These are phyloP conservation scores for Bryoglossum gracile DNA, from an alignment of 495 filamentous ascomycete genomes.

Conservation along the genomic window DNA sequence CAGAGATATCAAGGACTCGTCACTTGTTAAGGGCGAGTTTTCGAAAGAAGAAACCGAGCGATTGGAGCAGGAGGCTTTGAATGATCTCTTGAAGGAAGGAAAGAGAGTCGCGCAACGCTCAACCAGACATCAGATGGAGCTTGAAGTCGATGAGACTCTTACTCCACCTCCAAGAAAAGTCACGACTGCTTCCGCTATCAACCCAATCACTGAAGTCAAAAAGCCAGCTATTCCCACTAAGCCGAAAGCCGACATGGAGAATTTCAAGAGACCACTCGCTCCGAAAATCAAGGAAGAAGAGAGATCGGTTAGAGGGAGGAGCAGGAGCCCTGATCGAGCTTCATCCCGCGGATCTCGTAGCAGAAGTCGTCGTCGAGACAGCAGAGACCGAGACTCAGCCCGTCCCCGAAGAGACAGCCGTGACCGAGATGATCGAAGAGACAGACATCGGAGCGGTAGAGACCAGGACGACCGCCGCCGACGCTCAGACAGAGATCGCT, in stretches of 20 bases:
- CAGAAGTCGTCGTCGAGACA: slow-evolving; percentile 17
- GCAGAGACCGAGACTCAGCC: slow-evolving; percentile 14
- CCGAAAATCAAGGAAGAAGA: slow-evolving; percentile 19
- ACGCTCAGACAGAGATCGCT: slow-evolving; percentile 12
- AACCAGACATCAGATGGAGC: slow-evolving; percentile 33
- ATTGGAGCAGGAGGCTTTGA: slow-evolving; percentile 47
- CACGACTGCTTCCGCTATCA: slow-evolving; percentile 48
- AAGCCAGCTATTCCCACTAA: slow-evolving; percentile 17
- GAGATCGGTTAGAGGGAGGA: slow-evolving; percentile 13
- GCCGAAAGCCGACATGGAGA: slow-evolving; percentile 10
- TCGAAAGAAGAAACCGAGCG: slow-evolving; percentile 48
- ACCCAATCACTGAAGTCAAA: slow-evolving; percentile 29
- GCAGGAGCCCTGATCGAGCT: slow-evolving; percentile 20
- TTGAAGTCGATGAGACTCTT: slow-evolving; percentile 46
- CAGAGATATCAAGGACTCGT: too few species aligned
- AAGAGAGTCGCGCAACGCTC: slow-evolving; percentile 37
- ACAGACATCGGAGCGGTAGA: slow-evolving; percentile 10
- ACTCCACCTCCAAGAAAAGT: slow-evolving; percentile 44
- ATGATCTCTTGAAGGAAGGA: slow-evolving; percentile 47
- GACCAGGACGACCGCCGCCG: slow-evolving; percentile 8
- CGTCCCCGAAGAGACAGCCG: slow-evolving; percentile 18
- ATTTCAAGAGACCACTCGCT: slow-evolving; percentile 24
- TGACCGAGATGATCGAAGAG: slow-evolving; percentile 17
- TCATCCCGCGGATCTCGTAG: slow-evolving; percentile 16
- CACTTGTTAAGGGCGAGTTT: slow-evolving; percentile 35